Conservation (phyloP, 2,329 filamentous ascomycete species). For the Fusarium protoensiforme region DNA sequence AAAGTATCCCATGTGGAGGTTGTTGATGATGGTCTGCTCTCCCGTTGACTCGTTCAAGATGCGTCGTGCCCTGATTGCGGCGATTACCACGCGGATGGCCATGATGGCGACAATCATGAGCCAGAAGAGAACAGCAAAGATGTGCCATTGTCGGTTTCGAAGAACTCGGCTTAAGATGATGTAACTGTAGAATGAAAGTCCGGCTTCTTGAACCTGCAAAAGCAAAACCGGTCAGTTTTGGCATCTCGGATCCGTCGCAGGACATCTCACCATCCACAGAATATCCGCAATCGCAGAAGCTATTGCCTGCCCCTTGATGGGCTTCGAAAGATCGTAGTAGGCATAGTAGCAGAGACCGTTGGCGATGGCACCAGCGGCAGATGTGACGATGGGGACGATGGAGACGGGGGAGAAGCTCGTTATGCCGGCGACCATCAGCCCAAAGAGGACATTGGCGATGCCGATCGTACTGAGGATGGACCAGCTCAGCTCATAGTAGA, state of each 20-base stretch:
- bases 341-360: slow-evolving; percentile 58
- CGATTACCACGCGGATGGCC: slow-evolving; percentile 57
- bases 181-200: slow-evolving; percentile 61
- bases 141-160: slow-evolving; percentile 51
- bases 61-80: slow-evolving; percentile 44
- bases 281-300: slow-evolving; percentile 54
- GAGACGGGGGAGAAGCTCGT: slow-evolving; percentile 52
- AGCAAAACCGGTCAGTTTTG: background rate
- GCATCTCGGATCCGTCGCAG: background rate
- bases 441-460: slow-evolving; percentile 52
- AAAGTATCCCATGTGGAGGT: slow-evolving; percentile 56
- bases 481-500: slow-evolving; percentile 58
- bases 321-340: slow-evolving; percentile 46
- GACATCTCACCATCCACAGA: slow-evolving; percentile 50
- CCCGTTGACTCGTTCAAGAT: slow-evolving; percentile 40
- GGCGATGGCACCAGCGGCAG: slow-evolving; percentile 51
- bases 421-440: slow-evolving; percentile 52
- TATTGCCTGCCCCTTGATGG: slow-evolving; percentile 40
- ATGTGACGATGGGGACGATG: slow-evolving; percentile 53
- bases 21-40: slow-evolving; percentile 48
- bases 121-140: slow-evolving; percentile 66
- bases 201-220: slow-evolving; percentile 56
- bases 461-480: slow-evolving; percentile 58
- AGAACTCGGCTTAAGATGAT: slow-evolving; percentile 64
- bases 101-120: slow-evolving; percentile 64